Evolutionary conservation across 2,329 filamentous ascomycete species (phyloP).

Genomic region (Penicillium freii): DNA sequence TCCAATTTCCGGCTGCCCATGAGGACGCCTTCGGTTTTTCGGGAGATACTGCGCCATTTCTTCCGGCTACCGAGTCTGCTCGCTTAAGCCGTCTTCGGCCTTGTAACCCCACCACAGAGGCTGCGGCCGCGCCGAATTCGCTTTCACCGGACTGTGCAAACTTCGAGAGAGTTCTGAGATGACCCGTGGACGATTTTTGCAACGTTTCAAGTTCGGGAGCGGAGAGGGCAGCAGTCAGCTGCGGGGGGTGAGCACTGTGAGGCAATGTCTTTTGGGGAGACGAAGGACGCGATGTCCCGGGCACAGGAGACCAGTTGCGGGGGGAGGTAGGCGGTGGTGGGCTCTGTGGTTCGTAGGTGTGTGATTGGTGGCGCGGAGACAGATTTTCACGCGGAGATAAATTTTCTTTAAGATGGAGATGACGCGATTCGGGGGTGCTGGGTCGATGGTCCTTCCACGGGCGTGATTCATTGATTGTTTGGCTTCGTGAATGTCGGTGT

Average conservation of each 20-base stretch:
- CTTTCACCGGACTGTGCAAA: constrained; percentile 72
- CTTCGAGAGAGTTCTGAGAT: constrained; percentile 82
- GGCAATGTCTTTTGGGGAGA: constrained; percentile 31
- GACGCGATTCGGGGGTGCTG: constrained; percentile 33
- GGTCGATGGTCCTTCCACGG: constrained; percentile 35
- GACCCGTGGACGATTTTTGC: constrained; percentile 83
- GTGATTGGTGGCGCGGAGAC: constrained; percentile 23
- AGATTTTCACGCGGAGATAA: constrained; percentile 32
- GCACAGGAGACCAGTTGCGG: constrained; percentile 25
- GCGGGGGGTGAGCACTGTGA: constrained; percentile 31
- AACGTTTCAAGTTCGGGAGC: constrained; percentile 76
- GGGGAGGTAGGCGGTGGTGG: constrained; percentile 24
- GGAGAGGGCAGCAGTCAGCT: constrained; percentile 51
- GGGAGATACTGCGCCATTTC: constrained; percentile 46
- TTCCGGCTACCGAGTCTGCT: constrained; percentile 53
- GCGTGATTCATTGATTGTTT: constrained; percentile 61
- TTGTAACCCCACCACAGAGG: constrained; percentile 84
- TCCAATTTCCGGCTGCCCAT: constrained; percentile 89
- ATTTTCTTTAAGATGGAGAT: constrained; percentile 30
- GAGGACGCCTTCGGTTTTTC: constrained; percentile 59
- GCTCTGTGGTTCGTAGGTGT: constrained; percentile 22
- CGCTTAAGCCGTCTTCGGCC: constrained; percentile 81
- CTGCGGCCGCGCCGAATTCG: constrained; percentile 70
- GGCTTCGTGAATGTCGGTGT: constrained; percentile 53
- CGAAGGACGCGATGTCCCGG: constrained; percentile 30